Base-by-base conservation (phyloP, 1,139 yeast genomes). In the Geotrichum siamense region DNA sequence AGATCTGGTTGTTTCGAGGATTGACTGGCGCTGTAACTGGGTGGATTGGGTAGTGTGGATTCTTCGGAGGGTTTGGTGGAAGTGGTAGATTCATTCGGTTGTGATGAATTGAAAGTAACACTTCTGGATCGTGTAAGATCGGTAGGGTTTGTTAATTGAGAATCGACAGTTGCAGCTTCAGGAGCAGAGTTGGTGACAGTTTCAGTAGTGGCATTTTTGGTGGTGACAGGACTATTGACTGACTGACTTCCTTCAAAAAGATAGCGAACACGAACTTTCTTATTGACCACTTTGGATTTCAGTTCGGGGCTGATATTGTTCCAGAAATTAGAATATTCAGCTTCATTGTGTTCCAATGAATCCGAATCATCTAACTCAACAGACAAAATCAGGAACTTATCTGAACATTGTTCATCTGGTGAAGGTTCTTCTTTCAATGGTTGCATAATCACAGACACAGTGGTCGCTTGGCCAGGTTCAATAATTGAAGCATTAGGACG, bases 401-500 rank as follows among this genome's bases (percentile, higher is more conserved):
- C 97, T 64, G 82, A 83, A 65, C 94, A 82, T 66, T 81, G 81
- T 66, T 74, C 76, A 56, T 78, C 85, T 41, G 75, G 65, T 9
- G 79, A 72, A 48, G 93, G 89, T 50, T 84, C 87, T 55, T 79
- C 80, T 46, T 79, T 70, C 57, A 82, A 72, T 9, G 95, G 95
- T 63, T 89, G 89, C 52, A 87, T 79, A 56, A 86, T 85, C 54
- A 91, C 58, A 41, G 89, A 76, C 42, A 91, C 84, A 48, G 82
- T 78, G 44, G 79, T 69, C 10, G 79, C 65, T 51, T 76, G 76
- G 31, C 94, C 93, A 12, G 97, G 91, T 33, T 71, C 73, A 47
- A 91, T 72, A 33, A 82, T 67, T 22, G 94, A 78, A 47, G 96
- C 93, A 64, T 89, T 91, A 49, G 98, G 98, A 67, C 96, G 81